Base-by-base conservation (phyloP, 192 early-diverging fungal species). In the Coemansia erecta region DNA sequence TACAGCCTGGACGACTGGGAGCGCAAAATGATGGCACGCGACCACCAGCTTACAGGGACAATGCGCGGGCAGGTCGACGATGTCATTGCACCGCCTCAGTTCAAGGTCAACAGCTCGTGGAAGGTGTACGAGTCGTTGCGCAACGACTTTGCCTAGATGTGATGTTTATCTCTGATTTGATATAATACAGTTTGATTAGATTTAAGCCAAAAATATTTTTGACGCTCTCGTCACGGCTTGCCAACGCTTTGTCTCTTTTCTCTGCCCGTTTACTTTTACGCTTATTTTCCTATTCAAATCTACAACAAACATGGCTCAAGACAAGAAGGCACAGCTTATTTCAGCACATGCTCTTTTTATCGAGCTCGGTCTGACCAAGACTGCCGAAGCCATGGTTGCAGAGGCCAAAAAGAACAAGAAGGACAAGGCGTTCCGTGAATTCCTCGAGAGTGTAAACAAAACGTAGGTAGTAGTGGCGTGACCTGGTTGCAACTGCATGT, bases 1-100 rank as follows among this genome's bases (percentile, higher is more conserved):
- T 85, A 82, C 71, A 77, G 75, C 67, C 52, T 89, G 42, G 87
- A 88, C 58, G 82, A 80, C 66, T 91, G 90, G 90, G 90, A 91
- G 53, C 73, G 73, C 55, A 80, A 86, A 62, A 91, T 91, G 90
- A 85, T 90, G 86, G 81, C 81, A 47, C 88, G 90, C 73, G 90
- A 91, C 63, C 72, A 66, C 62, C 84, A 86, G 60, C 74, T 91
- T 26, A 91, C 88, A 19, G 90, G 90, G 58, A 84, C 83, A 8
- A 28, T 68, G 28, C 84, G 87, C 56, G 87, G 85, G 44, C 90
- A 91, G 76, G 48, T 42, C 42, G 72, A 75, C 28, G 47, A 69
- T 10, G 73, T 77, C 15, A 53, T 80, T 52, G 89, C 89, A 35
- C 82, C 87, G 58, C 47, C 71, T 41, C 85, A 77, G 66, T 90